These are phyloP conservation scores for slime mould (Dictyostelium discoideum) DNA, from an alignment of 78 protist genomes.

Conservation along the genomic window dicty_2.7 NC_007090.3:813501-814000, in stretches of 20 bases:
- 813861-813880: not conserved
- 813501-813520: not conserved
- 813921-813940: slow-evolving; percentile 1
- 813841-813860: not conserved
- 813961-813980: not conserved
- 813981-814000: no score
- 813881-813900: not conserved
- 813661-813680: not conserved
- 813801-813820: not conserved
- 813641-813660: not conserved
- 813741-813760: not conserved
- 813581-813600: not conserved
- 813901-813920: slow-evolving; percentile 21
- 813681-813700: not conserved
- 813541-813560: not conserved
- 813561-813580: not conserved
- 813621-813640: not conserved
- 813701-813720: not conserved
- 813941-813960: not conserved
- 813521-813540: not conserved
- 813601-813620: not conserved
- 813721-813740: not conserved
- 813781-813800: not conserved
- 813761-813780: not conserved
- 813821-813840: not conserved